Conservation (phyloP, 768 basidiomycete species). For the Holtermannia corniformis region DNA sequence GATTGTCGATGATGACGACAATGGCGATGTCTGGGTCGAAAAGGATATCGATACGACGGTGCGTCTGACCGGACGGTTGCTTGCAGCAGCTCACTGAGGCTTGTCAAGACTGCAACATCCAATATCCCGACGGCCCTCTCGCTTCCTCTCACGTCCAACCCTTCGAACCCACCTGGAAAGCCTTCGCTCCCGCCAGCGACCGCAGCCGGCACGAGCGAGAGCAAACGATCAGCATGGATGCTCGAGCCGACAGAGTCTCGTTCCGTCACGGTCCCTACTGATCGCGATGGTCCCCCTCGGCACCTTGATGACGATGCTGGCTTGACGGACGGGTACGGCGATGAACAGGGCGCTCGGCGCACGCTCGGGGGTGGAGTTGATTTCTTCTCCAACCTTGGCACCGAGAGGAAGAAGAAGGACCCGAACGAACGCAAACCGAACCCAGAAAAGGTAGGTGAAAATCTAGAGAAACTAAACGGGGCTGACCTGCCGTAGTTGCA, state of each 20-base stretch:
- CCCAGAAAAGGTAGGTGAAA: constrained; percentile 56
- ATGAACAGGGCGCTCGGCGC: constrained; percentile 51
- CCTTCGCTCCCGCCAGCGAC: constrained; percentile 47
- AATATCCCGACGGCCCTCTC: constrained; percentile 68
- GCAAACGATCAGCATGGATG: constrained; percentile 81
- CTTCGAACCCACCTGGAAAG: constrained; percentile 46
- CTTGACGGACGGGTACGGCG: constrained; percentile 40
- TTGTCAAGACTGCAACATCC: constrained; percentile 34
- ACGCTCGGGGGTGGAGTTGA: constrained; percentile 58
- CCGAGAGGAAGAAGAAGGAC: constrained; percentile 54
- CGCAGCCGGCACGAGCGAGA: constrained; percentile 48
- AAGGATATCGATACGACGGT: constrained; percentile 30
- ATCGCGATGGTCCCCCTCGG: constrained; percentile 18
- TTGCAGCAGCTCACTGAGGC: constrained; percentile 8
- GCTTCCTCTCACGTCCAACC: constrained; percentile 58
- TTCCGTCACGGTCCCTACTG: constrained; percentile 3
- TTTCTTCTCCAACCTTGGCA: constrained; percentile 82
- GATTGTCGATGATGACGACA: constrained; percentile 59
- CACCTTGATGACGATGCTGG: constrained; percentile 16
- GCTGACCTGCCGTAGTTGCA: constrained; percentile 16
- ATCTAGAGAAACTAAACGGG: too few relatives aligned
- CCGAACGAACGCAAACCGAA: constrained; percentile 51
- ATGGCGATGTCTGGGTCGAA: constrained; percentile 56
- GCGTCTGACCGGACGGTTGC: not conserved
- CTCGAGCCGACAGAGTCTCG: constrained; percentile 44